Conservation (phyloP, 345 rosid genomes). For the Brassica nigra region DNA sequence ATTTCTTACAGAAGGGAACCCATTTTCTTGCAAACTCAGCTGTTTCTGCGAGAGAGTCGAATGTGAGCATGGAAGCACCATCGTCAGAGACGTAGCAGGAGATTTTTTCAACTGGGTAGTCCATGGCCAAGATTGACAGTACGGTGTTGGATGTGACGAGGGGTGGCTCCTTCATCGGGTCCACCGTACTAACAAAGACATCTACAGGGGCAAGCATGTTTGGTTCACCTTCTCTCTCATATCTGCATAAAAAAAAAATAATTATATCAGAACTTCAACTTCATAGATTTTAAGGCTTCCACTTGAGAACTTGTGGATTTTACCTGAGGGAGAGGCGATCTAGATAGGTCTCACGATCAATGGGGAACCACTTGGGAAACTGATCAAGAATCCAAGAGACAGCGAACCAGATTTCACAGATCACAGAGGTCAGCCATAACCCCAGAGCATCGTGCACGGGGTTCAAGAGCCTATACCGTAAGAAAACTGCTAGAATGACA, state of each 20-base stretch:
- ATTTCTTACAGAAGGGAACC: slow-evolving; percentile 88
- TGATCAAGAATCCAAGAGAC: slow-evolving; percentile 98
- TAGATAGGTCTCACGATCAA: slow-evolving; percentile 91
- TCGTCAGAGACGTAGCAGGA: slow-evolving; percentile 96
- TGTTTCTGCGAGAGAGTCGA: slow-evolving; percentile 81
- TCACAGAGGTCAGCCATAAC: slow-evolving; percentile 88
- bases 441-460: slow-evolving; percentile 89
- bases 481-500: slow-evolving; percentile 70
- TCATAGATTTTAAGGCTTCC: background rate
- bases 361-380: slow-evolving; percentile 95
- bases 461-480: slow-evolving; percentile 80
- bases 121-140: slow-evolving; percentile 91
- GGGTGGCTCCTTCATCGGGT: slow-evolving; percentile 99
- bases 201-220: slow-evolving; percentile 82
- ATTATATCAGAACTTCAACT: background rate
- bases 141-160: slow-evolving; percentile 90
- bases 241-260: slow-evolving; percentile 46
- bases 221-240: slow-evolving; percentile 89
- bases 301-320: slow-evolving; percentile 11
- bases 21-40: slow-evolving; percentile 81
- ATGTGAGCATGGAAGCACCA: slow-evolving; percentile 97
- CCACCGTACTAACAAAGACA: slow-evolving; percentile 95
- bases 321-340: slow-evolving; percentile 89
- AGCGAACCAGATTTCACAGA: slow-evolving; percentile 96
- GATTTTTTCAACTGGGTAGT: slow-evolving; percentile 89